Percentiles rank a stretch among this genome's conserved stretches.
These are phyloP conservation scores for Pythium oligandrum DNA, from an alignment of 352 stramenopile species.

Conservation along the genomic window DNA sequence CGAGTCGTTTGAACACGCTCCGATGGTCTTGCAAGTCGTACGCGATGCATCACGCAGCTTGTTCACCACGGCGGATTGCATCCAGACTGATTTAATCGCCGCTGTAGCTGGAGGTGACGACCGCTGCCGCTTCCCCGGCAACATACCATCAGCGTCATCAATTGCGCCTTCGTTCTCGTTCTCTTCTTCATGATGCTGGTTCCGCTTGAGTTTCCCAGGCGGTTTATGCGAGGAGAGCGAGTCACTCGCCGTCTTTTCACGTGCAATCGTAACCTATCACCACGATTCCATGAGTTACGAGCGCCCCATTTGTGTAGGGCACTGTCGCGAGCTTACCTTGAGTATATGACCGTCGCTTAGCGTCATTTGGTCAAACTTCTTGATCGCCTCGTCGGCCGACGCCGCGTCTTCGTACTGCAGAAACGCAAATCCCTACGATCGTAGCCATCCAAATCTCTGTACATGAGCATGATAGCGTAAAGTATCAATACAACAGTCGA, in stretches of 20 bases:
- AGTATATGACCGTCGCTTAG: conserved; percentile 69
- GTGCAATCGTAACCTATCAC: conserved; percentile 53
- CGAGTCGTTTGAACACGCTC: too few relatives aligned
- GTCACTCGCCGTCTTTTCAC: conserved; percentile 40
- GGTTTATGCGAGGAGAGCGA: neutral
- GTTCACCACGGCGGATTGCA: too few relatives aligned
- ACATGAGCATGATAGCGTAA: neutral
- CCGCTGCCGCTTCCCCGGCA: conserved; percentile 50
- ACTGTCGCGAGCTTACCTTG: conserved; percentile 30
- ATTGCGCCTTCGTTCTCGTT: conserved; percentile 12
- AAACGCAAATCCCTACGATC: conserved; percentile 61
- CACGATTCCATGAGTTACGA: conserved; percentile 3
- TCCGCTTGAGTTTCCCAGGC: conserved; percentile 62
- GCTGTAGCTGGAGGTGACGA: conserved; percentile 34
- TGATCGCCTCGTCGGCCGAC: conserved; percentile 45
- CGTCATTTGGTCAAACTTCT: conserved; percentile 53
- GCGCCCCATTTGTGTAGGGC: neutral
- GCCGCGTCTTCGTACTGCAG: conserved; percentile 59
- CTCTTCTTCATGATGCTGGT: conserved; percentile 47
- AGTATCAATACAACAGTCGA: too few relatives aligned
- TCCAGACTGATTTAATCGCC: too few relatives aligned
- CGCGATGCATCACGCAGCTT: too few relatives aligned
- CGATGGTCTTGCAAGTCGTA: too few relatives aligned
- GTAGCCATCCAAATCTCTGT: neutral
- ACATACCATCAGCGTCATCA: conserved; percentile 17